Evolutionary conservation across 2,329 filamentous ascomycete species (phyloP), one percentile per base, ranked within the genome.

Genomic region (Diaporthe citrichinensis): DNA sequence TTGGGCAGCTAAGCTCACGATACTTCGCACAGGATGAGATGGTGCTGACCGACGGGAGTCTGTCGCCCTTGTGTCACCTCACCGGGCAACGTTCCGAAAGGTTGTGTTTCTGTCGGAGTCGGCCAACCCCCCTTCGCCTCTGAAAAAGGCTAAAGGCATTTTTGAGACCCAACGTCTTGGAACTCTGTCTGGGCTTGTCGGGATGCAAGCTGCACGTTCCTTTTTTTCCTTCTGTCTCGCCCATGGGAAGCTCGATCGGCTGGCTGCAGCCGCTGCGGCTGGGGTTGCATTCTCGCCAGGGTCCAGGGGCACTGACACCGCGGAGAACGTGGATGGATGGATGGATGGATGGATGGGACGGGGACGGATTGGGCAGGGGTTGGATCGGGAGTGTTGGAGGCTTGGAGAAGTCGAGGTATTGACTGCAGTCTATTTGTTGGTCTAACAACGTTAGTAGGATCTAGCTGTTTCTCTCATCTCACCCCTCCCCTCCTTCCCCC

Each of bases 31-130:
- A 68, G 34, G n/a, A 34, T 28, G 62, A 68, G 62, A 36, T 23
- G 65, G 28, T 68, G 46, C 34, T 73, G 57, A 61, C 51, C 53
- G 71, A 69, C 74, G 74, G 74, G 36, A 41, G 3, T 61, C 74
- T 75, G 74, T 75, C 74, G 71, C 74, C 71, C 44, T 73, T 39
- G 68, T 71, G 51, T 71, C 65, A 68, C 65, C 46, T 53, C 65
- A 36, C 62, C 46, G 65, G 65, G 46, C 46, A 53, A 53, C 46
- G 46, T 12, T 68, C 65, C 65, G 65, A 68, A 68, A 68, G 53
- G 68, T 71, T 71, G 68, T 71, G 39, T 44, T 31, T 68, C 20
- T 39, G 46, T 68, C 65, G 65, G 65, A 28, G 65, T 51, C 62
- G 46, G 65, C 31, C 46, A 36, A 14, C n/a, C 10, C 34, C 3